Evolutionary conservation across 1,284 basidiomycete genomes (phyloP).

Genomic region (Boletus smithii): DNA sequence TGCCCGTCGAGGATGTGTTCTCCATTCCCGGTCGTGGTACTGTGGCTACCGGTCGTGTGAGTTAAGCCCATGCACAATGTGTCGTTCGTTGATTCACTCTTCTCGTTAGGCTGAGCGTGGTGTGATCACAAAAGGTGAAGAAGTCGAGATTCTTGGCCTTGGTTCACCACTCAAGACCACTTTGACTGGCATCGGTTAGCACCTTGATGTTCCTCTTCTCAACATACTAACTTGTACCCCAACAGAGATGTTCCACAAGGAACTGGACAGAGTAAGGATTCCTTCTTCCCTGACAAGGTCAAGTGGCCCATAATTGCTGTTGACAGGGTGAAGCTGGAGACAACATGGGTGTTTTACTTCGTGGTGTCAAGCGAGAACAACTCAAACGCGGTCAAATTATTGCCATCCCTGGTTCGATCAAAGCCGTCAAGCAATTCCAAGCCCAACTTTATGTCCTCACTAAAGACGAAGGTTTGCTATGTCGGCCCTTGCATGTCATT

Average conservation of each 20-base stretch:
- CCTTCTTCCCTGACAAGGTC: neutral
- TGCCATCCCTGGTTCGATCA: conserved; percentile 89
- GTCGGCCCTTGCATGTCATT: neutral
- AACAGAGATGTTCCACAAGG: conserved; percentile 99
- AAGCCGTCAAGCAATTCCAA: conserved; percentile 91
- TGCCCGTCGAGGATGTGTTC: conserved; percentile 97
- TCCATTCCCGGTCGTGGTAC: conserved; percentile 99
- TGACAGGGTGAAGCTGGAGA: conserved; percentile 92
- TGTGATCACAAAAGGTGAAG: conserved; percentile 86
- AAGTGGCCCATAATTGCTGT: conserved; percentile 2
- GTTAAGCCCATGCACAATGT: neutral
- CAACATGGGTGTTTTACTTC: conserved; percentile 98
- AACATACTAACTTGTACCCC: conserved; percentile 8
- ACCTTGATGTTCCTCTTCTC: neutral
- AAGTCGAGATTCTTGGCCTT: conserved; percentile 92
- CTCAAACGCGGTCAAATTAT: conserved; percentile 92
- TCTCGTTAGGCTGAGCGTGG: conserved; percentile 84
- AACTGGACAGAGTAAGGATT: conserved; percentile 79
- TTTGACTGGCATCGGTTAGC: conserved; percentile 89
- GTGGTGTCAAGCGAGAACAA: conserved; percentile 97
- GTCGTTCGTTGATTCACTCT: conserved; percentile 4
- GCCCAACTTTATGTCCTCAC: conserved; percentile 93
- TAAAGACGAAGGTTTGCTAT: conserved; percentile 72
- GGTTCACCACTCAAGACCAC: conserved; percentile 88
- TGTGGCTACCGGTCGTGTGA: conserved; percentile 89